Evolutionary conservation across 2,329 filamentous ascomycete species (phyloP).

Genomic region (Monosporascus sp.): DNA sequence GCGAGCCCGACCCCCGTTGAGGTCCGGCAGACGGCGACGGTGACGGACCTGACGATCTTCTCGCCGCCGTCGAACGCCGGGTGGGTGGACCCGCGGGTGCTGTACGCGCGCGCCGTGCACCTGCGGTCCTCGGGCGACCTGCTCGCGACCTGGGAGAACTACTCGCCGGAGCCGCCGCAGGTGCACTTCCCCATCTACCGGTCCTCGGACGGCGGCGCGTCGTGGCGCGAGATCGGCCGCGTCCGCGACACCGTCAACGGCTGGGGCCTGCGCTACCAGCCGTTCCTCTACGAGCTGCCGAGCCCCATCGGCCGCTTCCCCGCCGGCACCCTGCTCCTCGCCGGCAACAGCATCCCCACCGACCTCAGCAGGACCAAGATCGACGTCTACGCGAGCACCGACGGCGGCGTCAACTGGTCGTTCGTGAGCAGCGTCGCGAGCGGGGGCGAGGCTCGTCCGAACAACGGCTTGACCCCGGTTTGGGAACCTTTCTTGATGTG

Average conservation of each 20-base stretch:
- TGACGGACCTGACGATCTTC: constrained; percentile 24
- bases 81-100: constrained; percentile 37
- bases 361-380: constrained; percentile 60
- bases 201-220: constrained; percentile 47
- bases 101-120: constrained; percentile 39
- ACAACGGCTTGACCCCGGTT: constrained; percentile 61
- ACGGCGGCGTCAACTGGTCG: constrained; percentile 57
- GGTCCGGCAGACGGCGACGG: not conserved
- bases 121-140: constrained; percentile 36
- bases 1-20: not conserved
- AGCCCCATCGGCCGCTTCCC: constrained; percentile 50
- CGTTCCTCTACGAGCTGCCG: constrained; percentile 59
- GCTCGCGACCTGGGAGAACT: constrained; percentile 50
- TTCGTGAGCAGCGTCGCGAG: constrained; percentile 61
- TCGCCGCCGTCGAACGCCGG: constrained; percentile 31
- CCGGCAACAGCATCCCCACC: constrained; percentile 54
- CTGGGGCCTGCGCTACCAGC: constrained; percentile 64
- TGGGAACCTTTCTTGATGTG: constrained; percentile 65
- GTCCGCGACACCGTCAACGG: constrained; percentile 59
- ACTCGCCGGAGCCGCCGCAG: constrained; percentile 47
- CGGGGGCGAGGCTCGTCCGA: constrained; percentile 54
- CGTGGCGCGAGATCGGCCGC: constrained; percentile 58
- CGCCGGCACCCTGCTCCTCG: constrained; percentile 57
- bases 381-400: constrained; percentile 60
- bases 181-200: constrained; percentile 51